Conservation (phyloP, 495 filamentous ascomycete genomes). For the Hypoxylon trugodes region DNA sequence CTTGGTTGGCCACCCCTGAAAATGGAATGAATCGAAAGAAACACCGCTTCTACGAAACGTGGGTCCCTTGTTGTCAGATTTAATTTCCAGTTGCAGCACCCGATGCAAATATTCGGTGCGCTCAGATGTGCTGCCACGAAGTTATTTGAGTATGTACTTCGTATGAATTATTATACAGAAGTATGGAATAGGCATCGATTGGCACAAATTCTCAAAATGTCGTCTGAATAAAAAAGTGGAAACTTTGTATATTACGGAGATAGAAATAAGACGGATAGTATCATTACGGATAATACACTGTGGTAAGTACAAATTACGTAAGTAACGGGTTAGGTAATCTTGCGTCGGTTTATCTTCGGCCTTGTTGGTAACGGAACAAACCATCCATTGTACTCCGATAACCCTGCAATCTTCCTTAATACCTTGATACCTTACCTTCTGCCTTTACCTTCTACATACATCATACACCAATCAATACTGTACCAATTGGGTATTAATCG, state of each 20-base stretch:
- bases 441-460: too few relatives aligned
- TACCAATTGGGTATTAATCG: too few relatives aligned
- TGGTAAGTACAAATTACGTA: too few relatives aligned
- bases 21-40: not conserved
- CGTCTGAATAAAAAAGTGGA: slow-evolving; percentile 35
- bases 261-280: too few relatives aligned
- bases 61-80: slow-evolving; percentile 26
- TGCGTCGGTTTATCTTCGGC: slow-evolving; percentile 4
- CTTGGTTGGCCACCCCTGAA: slow-evolving; percentile 28
- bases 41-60: slow-evolving; percentile 19
- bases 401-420: too few relatives aligned
- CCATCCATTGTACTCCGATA: too few relatives aligned
- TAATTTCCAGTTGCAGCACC: slow-evolving; percentile 32
- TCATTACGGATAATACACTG: too few relatives aligned
- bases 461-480: too few relatives aligned
- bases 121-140: not conserved
- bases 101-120: slow-evolving; percentile 2
- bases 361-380: too few relatives aligned
- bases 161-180: too few relatives aligned
- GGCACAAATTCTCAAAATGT: slow-evolving; percentile 31
- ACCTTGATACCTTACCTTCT: too few relatives aligned
- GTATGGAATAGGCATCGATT: slow-evolving; percentile 10
- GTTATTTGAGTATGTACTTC: not conserved
- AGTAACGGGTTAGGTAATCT: not conserved
- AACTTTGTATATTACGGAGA: not conserved